Evolutionary conservation across 768 basidiomycete genomes (phyloP).

Genomic region (Kwoniella sp.): DNA sequence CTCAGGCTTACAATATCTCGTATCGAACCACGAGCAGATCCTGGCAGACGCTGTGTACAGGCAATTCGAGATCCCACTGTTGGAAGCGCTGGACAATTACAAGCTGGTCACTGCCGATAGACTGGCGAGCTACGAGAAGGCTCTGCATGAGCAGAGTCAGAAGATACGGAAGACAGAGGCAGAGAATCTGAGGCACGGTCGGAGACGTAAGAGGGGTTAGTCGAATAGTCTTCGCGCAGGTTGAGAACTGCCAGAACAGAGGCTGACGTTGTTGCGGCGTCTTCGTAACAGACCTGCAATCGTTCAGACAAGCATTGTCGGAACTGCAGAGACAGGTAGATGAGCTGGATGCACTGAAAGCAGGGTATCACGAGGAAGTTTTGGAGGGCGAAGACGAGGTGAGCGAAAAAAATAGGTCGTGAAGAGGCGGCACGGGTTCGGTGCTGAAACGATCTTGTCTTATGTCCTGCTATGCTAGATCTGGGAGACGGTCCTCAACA

Average conservation of each 20-base stretch:
- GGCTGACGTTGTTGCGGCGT: neutral
- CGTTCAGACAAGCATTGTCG: conserved; percentile 78
- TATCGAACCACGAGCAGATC: conserved; percentile 90
- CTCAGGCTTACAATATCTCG: conserved; percentile 84
- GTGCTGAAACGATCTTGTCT: neutral
- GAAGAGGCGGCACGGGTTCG: too few species aligned
- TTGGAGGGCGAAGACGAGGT: conserved; percentile 87
- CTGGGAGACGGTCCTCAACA: conserved; percentile 88
- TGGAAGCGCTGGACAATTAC: conserved; percentile 82
- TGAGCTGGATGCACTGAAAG: conserved; percentile 83
- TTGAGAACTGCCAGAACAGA: too few species aligned
- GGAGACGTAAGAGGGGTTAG: conserved; percentile 78
- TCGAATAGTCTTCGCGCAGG: neutral
- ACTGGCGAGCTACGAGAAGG: conserved; percentile 77
- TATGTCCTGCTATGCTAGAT: conserved; percentile 52
- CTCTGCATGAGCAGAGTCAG: conserved; percentile 78
- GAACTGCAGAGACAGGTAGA: conserved; percentile 86
- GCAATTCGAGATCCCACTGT: conserved; percentile 83
- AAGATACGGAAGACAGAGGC: conserved; percentile 83
- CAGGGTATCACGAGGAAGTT: conserved; percentile 80
- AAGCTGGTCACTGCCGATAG: conserved; percentile 63
- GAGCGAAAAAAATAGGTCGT: conserved; percentile 7
- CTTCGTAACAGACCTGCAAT: conserved; percentile 71
- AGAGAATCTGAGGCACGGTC: conserved; percentile 69
- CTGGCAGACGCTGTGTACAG: conserved; percentile 82